Evolutionary conservation across 129 eudicot species (phyloP).

Genomic region (Tagetes patula): DNA sequence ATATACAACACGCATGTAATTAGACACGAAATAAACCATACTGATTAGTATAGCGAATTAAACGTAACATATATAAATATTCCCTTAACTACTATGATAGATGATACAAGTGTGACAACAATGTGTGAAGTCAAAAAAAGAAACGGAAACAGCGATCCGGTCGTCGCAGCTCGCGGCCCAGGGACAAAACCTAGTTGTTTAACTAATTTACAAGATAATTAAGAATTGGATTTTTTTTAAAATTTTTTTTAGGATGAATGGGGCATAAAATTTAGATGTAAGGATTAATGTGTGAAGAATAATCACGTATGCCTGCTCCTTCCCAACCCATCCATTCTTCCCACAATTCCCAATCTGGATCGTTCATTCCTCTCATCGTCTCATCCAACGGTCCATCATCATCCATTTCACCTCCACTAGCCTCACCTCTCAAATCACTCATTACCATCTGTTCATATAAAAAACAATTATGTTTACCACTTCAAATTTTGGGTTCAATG

Average conservation of each 20-base stretch:
- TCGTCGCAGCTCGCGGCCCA: too few relatives aligned
- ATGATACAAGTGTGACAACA: too few relatives aligned
- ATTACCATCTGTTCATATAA: slow-evolving; percentile 51
- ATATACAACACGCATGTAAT: too few relatives aligned
- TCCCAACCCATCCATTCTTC: slow-evolving; percentile 98
- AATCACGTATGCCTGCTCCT: slow-evolving; percentile 77
- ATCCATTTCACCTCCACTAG: slow-evolving; percentile 18
- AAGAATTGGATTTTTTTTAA: not conserved
- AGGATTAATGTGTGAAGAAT: slow-evolving; percentile 73
- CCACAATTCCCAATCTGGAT: slow-evolving; percentile 76
- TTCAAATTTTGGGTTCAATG: not conserved
- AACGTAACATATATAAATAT: not conserved
- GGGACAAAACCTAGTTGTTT: too few relatives aligned
- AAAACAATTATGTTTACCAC: not conserved
- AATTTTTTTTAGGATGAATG: not conserved
- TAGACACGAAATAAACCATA: not conserved
- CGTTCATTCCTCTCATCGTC: slow-evolving; percentile 46
- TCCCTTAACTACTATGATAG: too few relatives aligned
- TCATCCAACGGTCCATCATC: slow-evolving; percentile 43
- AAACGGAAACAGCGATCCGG: too few relatives aligned
- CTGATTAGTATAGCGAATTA: too few relatives aligned
- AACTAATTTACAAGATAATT: not conserved
- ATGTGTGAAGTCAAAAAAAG: too few relatives aligned
- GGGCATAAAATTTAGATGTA: slow-evolving; percentile 41
- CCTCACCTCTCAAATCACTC: slow-evolving; percentile 46